Evolutionary conservation across 2,329 filamentous ascomycete genomes (phyloP), one percentile per base, ranked within the genome.

Genomic region (Sarocladium oryzae): DNA sequence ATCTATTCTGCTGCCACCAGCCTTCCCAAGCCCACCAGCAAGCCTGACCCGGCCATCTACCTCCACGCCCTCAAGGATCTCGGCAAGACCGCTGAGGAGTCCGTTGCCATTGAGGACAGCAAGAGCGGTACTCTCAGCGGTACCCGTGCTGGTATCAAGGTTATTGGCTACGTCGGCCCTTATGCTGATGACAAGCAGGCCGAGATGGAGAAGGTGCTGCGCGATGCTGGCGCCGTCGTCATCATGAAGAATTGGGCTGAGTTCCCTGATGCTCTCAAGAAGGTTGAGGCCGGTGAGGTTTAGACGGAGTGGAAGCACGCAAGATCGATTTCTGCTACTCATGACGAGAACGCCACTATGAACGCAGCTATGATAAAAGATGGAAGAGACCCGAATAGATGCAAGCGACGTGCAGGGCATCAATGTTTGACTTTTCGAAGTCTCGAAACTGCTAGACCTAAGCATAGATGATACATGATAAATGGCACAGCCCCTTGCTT

Each of bases 21-120:
- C 53, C 78, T 96, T 59, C 74, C 80, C 52, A 81, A 75, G 63
- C 90, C 90, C n/a, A 91, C 88, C 51, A 88, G 83, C 69, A 96
- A 96, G 79, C 90, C 90, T 15, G 88, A 95, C 69, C 90, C 91
- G 16, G 88, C 88, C 58, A 86, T 96, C 70, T 96, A 96, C 74
- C 70, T 89, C 56, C 79, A 85, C 66, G 87, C 90, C 20, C 80
- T 90, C 64, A 72, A 89, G 69, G 72, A 81, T 64, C 77, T 95
- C 49, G 85, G 85, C 55, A 86, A 86, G 70, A 80, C 78, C 61
- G 74, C 88, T 2, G 73, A 74, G 43, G 85, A 95, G 75, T 84
- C 80, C 57, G 77, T 96, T 28, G 87, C 90, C 21, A 81, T 96
- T 53, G 90, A 96, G 76, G 90, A 96, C 74, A 89, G 84, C 76